Percentiles rank a stretch among this genome's conserved stretches.
Conservation (phyloP, 2,329 filamentous ascomycete genomes). For the Fusarium sp. region DNA sequence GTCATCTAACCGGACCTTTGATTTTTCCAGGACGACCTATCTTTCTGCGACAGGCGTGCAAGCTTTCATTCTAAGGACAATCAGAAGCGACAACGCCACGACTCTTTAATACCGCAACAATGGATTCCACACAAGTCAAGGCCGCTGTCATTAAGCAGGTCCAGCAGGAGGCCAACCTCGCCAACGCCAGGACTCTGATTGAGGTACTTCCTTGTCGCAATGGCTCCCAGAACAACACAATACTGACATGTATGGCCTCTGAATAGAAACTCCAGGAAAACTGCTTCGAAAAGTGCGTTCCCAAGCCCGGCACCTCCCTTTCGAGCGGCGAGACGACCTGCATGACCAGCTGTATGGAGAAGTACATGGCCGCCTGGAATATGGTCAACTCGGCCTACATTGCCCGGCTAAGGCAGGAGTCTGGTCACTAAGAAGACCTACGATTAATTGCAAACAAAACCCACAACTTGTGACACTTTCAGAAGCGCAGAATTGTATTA, state of each 20-base stretch:
- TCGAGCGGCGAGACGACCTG: slow-evolving; percentile 75
- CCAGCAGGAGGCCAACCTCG: slow-evolving; percentile 69
- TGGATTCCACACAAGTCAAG: slow-evolving; percentile 68
- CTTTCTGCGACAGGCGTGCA: slow-evolving; percentile 16
- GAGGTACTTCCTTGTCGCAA: slow-evolving; percentile 58
- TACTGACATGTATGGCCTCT: slow-evolving; percentile 12
- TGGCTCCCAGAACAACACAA: slow-evolving; percentile 1
- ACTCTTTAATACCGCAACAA: slow-evolving; percentile 46
- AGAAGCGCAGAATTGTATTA: slow-evolving; percentile 37
- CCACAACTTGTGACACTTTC: slow-evolving; percentile 13
- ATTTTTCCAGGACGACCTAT: slow-evolving; percentile 25
- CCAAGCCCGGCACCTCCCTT: slow-evolving; percentile 72
- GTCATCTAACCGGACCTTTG: slow-evolving; percentile 28
- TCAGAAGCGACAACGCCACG: slow-evolving; percentile 30
- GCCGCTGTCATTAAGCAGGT: slow-evolving; percentile 72
- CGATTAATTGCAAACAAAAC: slow-evolving; percentile 4
- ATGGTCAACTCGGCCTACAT: slow-evolving; percentile 75
- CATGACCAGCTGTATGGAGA: slow-evolving; percentile 81
- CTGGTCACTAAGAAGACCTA: slow-evolving; percentile 33
- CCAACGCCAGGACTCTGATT: slow-evolving; percentile 75
- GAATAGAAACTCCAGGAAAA: slow-evolving; percentile 79
- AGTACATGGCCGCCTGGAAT: slow-evolving; percentile 86
- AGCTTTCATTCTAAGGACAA: slow-evolving; percentile 25
- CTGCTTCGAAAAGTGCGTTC: slow-evolving; percentile 81
- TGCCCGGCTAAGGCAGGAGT: slow-evolving; percentile 68